These are phyloP conservation scores for Saposhnikovia divaricata DNA, from an alignment of 129 eudicot species.

Conservation along the genomic window DNA sequence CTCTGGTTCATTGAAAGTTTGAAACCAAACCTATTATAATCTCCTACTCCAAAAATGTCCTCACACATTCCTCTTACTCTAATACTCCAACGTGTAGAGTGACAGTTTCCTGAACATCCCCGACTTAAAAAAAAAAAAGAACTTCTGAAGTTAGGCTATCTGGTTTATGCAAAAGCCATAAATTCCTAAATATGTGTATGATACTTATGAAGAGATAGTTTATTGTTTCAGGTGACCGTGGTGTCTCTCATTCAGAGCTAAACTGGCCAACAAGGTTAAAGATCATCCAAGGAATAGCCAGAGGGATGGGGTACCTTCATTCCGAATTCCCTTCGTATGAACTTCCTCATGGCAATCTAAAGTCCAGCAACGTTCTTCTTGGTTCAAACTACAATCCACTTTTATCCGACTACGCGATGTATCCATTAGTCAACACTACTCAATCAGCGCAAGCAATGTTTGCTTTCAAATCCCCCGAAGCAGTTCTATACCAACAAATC, in stretches of 20 bases:
- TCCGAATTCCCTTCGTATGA: slow-evolving; percentile 45
- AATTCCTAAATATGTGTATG: slow-evolving; percentile 36
- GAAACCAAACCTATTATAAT: neutral
- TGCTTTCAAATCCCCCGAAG: slow-evolving; percentile 79
- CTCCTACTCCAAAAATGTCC: too few relatives aligned
- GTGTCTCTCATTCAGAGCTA: slow-evolving; percentile 43
- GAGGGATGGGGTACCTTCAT: slow-evolving; percentile 68
- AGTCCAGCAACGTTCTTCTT: slow-evolving; percentile 77
- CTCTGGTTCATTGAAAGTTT: too few relatives aligned
- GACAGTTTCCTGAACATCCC: slow-evolving; percentile 44
- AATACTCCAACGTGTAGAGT: neutral
- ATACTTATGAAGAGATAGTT: neutral
- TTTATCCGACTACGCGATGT: slow-evolving; percentile 62
- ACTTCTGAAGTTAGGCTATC: neutral
- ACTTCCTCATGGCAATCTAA: slow-evolving; percentile 87
- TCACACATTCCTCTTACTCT: too few relatives aligned
- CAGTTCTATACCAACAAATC: slow-evolving; percentile 39
- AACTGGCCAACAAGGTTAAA: slow-evolving; percentile 61
- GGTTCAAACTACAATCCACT: slow-evolving; percentile 58
- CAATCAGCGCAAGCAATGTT: slow-evolving; percentile 49
- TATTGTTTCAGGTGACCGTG: slow-evolving; percentile 56
- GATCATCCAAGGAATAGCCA: slow-evolving; percentile 71
- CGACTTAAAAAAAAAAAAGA: slow-evolving; percentile 13
- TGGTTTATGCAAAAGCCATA: slow-evolving; percentile 24
- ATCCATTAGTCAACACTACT: slow-evolving; percentile 42